phyloP scores from a whole-genome alignment of 306 rosid genomes.

The Lupinus albus region DNA sequence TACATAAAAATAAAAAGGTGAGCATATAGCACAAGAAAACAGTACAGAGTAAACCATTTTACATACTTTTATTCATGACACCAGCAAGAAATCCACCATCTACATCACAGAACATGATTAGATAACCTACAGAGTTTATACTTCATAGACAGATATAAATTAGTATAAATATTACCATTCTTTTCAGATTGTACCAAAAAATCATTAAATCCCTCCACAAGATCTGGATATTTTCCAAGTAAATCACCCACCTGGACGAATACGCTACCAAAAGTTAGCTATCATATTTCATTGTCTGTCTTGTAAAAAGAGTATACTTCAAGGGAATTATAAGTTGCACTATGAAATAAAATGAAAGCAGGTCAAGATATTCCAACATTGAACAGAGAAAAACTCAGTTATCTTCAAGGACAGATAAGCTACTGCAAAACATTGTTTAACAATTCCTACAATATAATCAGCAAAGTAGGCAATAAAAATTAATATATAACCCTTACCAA shows the following conservation, averaged over 20 bases:
- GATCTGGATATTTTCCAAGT: constrained; percentile 81
- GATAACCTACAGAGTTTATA: constrained; percentile 40
- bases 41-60: constrained; percentile 40
- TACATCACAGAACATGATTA: constrained; percentile 62
- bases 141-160: constrained; percentile 40
- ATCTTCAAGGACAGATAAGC: constrained; percentile 20
- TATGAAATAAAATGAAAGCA: neutral
- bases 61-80: constrained; percentile 95
- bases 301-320: neutral
- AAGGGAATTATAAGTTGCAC: constrained; percentile 24
- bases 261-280: constrained; percentile 40
- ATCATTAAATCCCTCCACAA: constrained; percentile 88
- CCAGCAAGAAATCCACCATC: constrained; percentile 99
- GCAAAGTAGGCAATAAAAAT: constrained; percentile 13
- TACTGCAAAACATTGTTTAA: constrained; percentile 28
- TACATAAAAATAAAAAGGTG: constrained; percentile 28
- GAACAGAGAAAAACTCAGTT: constrained; percentile 2
- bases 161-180: constrained; percentile 66
- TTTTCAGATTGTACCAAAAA: constrained; percentile 88
- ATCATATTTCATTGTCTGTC: neutral
- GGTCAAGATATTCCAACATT: constrained; percentile 31
- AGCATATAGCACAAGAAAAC: constrained; percentile 29
- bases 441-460: constrained; percentile 26
- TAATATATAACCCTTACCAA: constrained; percentile 62
- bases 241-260: constrained; percentile 78